Evolutionary conservation across 768 basidiomycete species (phyloP).

Genomic region (Leccinum rimulosum): DNA sequence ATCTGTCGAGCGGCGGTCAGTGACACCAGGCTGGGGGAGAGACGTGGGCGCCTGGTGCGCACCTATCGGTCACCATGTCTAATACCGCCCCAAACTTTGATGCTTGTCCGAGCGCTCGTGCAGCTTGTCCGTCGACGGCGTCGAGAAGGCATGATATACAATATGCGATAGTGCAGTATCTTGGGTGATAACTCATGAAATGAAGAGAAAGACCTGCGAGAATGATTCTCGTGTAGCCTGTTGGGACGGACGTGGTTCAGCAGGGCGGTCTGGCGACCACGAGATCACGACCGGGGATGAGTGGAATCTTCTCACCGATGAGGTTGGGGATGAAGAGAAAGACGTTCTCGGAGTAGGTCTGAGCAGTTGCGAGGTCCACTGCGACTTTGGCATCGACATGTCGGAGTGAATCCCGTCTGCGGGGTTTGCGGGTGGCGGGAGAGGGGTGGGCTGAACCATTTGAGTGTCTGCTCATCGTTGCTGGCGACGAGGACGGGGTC

Average conservation of each 20-base stretch:
- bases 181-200: conserved; percentile 95
- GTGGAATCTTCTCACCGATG: conserved; percentile 60
- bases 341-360: conserved; percentile 90
- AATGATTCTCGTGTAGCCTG: conserved; percentile 89
- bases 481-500: conserved; percentile 1
- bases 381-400: conserved; percentile 82
- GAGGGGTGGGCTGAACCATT: conserved; percentile 34
- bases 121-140: conserved; percentile 92
- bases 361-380: conserved; percentile 82
- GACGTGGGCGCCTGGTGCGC: conserved; percentile 22
- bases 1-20: conserved; percentile 48
- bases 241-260: conserved; percentile 2
- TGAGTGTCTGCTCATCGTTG: conserved; percentile 24
- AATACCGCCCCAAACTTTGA: conserved; percentile 97
- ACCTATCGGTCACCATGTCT: conserved; percentile 99
- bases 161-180: conserved; percentile 87
- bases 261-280: not conserved
- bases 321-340: conserved; percentile 97
- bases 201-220: conserved; percentile 85
- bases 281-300: not conserved
- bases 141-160: conserved; percentile 90
- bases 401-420: conserved; percentile 57
- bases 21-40: not conserved
- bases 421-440: conserved; percentile 25
- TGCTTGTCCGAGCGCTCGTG: conserved; percentile 83